Conservation (phyloP, 1,139 yeast genomes). For the Suhomyces bokatorum region DNA sequence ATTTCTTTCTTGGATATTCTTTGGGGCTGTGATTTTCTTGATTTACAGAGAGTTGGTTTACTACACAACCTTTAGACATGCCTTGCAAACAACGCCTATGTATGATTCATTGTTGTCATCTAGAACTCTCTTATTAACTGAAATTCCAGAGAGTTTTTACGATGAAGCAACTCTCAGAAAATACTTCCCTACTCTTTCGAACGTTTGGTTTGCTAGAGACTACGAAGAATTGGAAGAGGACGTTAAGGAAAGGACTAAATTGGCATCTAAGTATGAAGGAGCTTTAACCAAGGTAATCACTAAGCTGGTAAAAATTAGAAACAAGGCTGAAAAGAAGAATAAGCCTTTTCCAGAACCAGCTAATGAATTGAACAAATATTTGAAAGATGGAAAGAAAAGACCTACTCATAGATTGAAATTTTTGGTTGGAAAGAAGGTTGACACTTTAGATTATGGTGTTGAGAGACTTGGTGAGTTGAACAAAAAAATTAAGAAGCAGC, state of each 20-base stretch:
- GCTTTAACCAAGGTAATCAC: conserved; percentile 55
- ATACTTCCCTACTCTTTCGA: conserved; percentile 60
- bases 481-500: conserved; percentile 60
- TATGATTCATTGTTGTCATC: conserved; percentile 67
- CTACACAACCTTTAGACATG: conserved; percentile 66
- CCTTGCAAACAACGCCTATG: conserved; percentile 66
- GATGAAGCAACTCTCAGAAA: conserved; percentile 54
- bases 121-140: conserved; percentile 67
- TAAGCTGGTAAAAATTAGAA: conserved; percentile 56
- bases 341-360: conserved; percentile 54
- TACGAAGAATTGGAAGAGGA: conserved; percentile 51
- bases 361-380: conserved; percentile 54
- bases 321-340: conserved; percentile 59
- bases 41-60: conserved; percentile 72
- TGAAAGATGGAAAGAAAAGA: conserved; percentile 62
- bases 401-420: conserved; percentile 63
- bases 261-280: conserved; percentile 58
- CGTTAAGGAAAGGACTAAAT: conserved; percentile 55
- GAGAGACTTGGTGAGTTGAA: conserved; percentile 69
- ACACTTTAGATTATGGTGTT: conserved; percentile 71
- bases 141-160: conserved; percentile 50
- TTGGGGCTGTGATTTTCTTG: conserved; percentile 57
- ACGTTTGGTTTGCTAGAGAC: conserved; percentile 66
- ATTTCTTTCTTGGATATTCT: conserved; percentile 67
- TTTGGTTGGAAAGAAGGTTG: conserved; percentile 77